Base-by-base conservation (phyloP, 129 eudicot species). In the Oenanthe sinensis region DNA sequence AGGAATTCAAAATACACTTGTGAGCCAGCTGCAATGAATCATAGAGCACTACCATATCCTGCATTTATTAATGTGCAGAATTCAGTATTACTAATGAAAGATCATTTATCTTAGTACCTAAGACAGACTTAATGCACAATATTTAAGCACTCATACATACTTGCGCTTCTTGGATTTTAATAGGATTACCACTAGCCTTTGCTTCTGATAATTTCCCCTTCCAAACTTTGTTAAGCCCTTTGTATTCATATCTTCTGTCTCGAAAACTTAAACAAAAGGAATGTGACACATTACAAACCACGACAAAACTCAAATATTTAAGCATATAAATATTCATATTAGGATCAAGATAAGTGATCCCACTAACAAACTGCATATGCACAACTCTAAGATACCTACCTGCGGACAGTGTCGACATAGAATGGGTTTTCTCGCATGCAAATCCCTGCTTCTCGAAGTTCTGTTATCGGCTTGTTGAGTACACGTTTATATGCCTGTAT, bases 361-460 rank as follows among this genome's bases (percentile, higher is more conserved):
- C 45, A 68, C 17, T 30, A 76, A 75, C 58, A 37, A 8, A 55
- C 20, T n/a, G 68, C 16, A 20, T 22, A 26, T 24, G 77, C 58
- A 73, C 52, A 22, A 58, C 60, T 36, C n/a, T 12, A 77, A 88
- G 48, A 62, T 65, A 24, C 92, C 84, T 79, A 92, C 99, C 97
- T 96, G 78, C 99, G 90, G 55, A 96, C 99, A 82, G 99, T 96
- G 80, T 96, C 99, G 80, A 96, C 96, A 85, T 96, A 96, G 78
- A 96, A 96, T 17, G 99, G 87, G 80, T 96, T 96, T 89, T 96
- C 99, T 74, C 99, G 90, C 99, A 96, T 96, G 88, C 99, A 96
- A 77, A 96, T 87, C 84, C 97, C 99, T 81, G 99, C 99, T 83
- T 90, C 97, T 74, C 99, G 91, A 78, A 88, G 81, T 85, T 90